Evolutionary conservation across 2,329 filamentous ascomycete genomes (phyloP), one percentile per base, ranked within the genome.

Genomic region (Fusarium sp.): DNA sequence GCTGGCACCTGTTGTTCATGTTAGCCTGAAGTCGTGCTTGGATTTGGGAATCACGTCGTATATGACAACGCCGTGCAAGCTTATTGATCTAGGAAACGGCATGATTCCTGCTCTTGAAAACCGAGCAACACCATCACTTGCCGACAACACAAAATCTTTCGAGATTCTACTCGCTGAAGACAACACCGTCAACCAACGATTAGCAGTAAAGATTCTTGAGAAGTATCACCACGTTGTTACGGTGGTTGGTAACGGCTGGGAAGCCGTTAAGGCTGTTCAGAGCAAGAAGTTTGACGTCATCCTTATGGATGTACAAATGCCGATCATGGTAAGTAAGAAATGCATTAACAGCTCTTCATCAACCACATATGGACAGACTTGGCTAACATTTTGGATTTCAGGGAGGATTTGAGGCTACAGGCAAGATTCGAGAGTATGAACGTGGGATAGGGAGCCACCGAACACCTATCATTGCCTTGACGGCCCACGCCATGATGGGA

Each of bases 241-340:
- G 1, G 96, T 99, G 23, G 96, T 97, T 42, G 93, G 94, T 73
- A 99, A 99, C 76, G 96, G 96, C 63, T 86, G 94, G 68, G 95
- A 98, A 76, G 96, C 96, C 2, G 89, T 98, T 15, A 92, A 97
- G 75, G 90, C 92, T n/a, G 89, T 97, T 72, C 94, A 96, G 84
- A 88, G 90, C 77, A 95, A 91, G 81, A 91, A 93, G 76, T 99
- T 96, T 77, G 96, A 99, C 78, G 93, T 97, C 64, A 96, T 99
- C 68, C 86, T 99, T 47, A 99, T 99, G 96, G 96, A 99, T 76
- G 96, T 99, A 19, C 96, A 98, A 78, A 99, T 99, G 96, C 96
- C 96, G n/a, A 92, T 98, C 74, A 98, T 98, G 94, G 90, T 92
- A 81, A 82, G 88, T 67, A 50, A 32, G 36, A 23, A 24, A 8